These are phyloP conservation scores for Euphorbia corollata DNA, from an alignment of 441 rosid species.

Conservation along the genomic window DNA sequence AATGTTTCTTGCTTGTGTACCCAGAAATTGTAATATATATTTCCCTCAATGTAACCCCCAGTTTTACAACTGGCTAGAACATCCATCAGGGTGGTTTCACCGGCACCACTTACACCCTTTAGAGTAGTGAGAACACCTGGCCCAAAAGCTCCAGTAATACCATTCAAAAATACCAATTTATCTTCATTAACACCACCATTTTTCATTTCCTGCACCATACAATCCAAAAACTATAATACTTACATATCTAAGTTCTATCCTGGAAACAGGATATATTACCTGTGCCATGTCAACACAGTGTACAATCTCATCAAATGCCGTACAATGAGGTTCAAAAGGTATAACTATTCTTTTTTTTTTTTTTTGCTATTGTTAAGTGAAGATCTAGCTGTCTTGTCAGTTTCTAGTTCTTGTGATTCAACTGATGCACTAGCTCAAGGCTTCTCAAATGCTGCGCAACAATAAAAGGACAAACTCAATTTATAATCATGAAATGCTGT, in stretches of 20 bases:
- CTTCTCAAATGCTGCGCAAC: slow-evolving; percentile 49
- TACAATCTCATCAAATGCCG: slow-evolving; percentile 50
- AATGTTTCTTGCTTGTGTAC: slow-evolving; percentile 39
- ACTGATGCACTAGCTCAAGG: slow-evolving; percentile 41
- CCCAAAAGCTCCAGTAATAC: slow-evolving; percentile 8
- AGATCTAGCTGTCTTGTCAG: background rate
- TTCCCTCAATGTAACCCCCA: slow-evolving; percentile 38
- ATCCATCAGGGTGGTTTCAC: slow-evolving; percentile 54
- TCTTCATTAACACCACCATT: no score
- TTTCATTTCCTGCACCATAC: no score
- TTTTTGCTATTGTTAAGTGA: slow-evolving; percentile 28
- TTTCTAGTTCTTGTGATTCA: slow-evolving; percentile 28
- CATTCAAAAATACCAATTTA: no score
- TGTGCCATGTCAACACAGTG: slow-evolving; percentile 69
- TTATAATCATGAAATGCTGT: background rate
- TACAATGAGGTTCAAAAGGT: slow-evolving; percentile 67
- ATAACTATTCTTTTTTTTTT: slow-evolving; percentile 82
- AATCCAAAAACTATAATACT: no score
- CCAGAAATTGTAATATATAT: slow-evolving; percentile 37
- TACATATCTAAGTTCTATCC: background rate
- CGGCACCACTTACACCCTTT: slow-evolving; percentile 89
- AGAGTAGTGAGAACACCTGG: slow-evolving; percentile 80
- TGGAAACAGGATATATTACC: slow-evolving; percentile 26
- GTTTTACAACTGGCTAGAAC: slow-evolving; percentile 46
- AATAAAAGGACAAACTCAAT: background rate